Base-by-base conservation (phyloP, 805 yeast genomes). In the Millerozyma acaciae region DNA sequence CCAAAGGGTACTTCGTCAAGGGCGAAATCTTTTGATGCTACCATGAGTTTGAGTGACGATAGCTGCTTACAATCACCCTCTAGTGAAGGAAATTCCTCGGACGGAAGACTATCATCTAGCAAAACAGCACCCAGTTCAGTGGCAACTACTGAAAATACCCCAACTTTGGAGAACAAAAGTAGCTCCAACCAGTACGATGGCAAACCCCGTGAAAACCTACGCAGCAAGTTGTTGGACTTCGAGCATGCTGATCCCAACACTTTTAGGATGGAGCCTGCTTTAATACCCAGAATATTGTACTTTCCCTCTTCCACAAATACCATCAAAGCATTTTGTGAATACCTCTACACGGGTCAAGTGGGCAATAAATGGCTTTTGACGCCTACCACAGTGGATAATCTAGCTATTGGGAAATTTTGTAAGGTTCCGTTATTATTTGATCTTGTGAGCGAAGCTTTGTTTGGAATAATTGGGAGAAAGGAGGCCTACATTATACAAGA, bases 301-400 rank as follows among this genome's bases (percentile, higher is more conserved):
- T 52, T 84, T 42, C 93, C 94, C 3, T 81, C 79, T 57, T 53
- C 78, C 2, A 76, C 80, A 1, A 51, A 61, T 1, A 73, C 86
- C 0, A 75, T 82, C 10, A 68, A 68, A 35, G 87, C 87, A 2
- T 73, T 83, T 42, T 64, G 80, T 17, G 93, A 84, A 49, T 84
- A 77, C 51, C 63, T 84, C 35, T 82, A 80, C 47, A 84, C 89
- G 4, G 94, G 93, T 1, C 88, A 83, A 53, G 75, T 84, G 15
- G 86, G 86, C 16, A 76, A 80, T 33, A 79, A 74, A 45, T 83
- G 90, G 90, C 57, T 69, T n/a, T 56, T 84, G 24, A 64, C 74
- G 2, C 90, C 93, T 0, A 78, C 84, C 0, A 73, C 83, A 0
- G 63, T 82, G 24, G 87, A 82, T 43, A 67, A 78, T 29, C 61